These are phyloP conservation scores for Alternaria triticina DNA, from an alignment of 2,329 filamentous ascomycete species.

Conservation along the genomic window DNA sequence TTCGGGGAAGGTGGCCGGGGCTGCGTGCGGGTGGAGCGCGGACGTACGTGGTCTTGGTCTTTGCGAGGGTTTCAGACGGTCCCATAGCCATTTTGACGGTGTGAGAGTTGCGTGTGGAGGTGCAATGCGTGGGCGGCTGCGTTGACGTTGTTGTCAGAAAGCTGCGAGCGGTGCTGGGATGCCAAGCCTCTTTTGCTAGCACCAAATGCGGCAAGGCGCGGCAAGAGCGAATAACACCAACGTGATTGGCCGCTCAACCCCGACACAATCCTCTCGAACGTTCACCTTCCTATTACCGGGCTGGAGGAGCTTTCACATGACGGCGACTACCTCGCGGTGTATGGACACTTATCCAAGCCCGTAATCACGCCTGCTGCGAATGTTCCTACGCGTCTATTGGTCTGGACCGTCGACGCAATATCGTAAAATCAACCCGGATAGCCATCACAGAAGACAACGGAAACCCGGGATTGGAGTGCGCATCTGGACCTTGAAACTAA, in stretches of 20 bases:
- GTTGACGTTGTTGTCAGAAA: slow-evolving; percentile 23
- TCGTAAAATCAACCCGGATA: neutral
- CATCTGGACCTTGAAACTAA: neutral
- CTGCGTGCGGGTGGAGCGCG: slow-evolving; percentile 2
- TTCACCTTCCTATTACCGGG: neutral
- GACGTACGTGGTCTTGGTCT: slow-evolving; percentile 40
- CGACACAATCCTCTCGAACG: neutral
- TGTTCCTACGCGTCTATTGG: neutral
- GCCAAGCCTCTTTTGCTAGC: slow-evolving; percentile 9
- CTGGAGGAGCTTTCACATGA: neutral
- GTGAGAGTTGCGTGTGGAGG: slow-evolving; percentile 18
- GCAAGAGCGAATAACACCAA: neutral
- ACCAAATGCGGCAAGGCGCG: slow-evolving; percentile 1
- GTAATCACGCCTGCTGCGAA: neutral
- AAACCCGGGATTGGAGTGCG: neutral
- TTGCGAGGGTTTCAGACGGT: slow-evolving; percentile 32
- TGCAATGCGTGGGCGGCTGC: slow-evolving; percentile 26
- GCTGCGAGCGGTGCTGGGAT: slow-evolving; percentile 20
- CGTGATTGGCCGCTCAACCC: neutral
- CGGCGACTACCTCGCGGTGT: neutral
- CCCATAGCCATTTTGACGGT: slow-evolving; percentile 41
- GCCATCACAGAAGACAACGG: neutral
- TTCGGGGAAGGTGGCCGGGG: neutral
- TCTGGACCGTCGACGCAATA: neutral
- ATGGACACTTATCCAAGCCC: neutral